Conservation (phyloP, 73 alveolate species). For the Paraurostyla sp. region DNA sequence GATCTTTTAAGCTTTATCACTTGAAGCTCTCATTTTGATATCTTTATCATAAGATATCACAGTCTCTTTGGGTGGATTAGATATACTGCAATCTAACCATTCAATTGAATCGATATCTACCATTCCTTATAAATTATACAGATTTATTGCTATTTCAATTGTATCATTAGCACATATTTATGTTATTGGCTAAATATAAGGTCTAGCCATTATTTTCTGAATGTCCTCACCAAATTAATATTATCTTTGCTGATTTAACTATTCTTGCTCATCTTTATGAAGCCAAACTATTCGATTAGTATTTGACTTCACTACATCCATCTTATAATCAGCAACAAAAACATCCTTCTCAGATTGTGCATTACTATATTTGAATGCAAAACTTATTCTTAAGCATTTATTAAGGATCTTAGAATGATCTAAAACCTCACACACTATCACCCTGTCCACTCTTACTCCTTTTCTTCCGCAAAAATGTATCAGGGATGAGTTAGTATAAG, state of each 20-base stretch:
- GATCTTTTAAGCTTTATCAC: slow-evolving; percentile 57
- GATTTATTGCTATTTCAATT: slow-evolving; percentile 56
- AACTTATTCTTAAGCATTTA: slow-evolving; percentile 47
- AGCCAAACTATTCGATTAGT: slow-evolving; percentile 48
- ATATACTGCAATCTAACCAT: slow-evolving; percentile 49
- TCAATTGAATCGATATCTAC: slow-evolving; percentile 63
- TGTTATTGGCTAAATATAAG: slow-evolving; percentile 33
- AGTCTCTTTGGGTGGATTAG: slow-evolving; percentile 51
- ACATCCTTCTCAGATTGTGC: not conserved
- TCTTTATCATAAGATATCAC: slow-evolving; percentile 64
- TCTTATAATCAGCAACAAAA: slow-evolving; percentile 58
- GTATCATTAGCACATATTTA: slow-evolving; percentile 46
- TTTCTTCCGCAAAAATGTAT: slow-evolving; percentile 70
- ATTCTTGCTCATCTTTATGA: slow-evolving; percentile 35
- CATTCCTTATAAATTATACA: slow-evolving; percentile 57
- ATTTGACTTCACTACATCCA: slow-evolving; percentile 49
- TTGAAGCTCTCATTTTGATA: not conserved
- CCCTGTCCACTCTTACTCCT: slow-evolving; percentile 72
- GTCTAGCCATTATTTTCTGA: not conserved
- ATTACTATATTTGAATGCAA: slow-evolving; percentile 14
- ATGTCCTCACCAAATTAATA: not conserved
- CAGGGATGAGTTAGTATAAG: slow-evolving; percentile 62
- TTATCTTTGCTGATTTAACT: not conserved
- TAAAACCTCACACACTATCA: slow-evolving; percentile 62
- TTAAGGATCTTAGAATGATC: slow-evolving; percentile 21